A percentile compares a stretch with the other conserved stretches of the same genome.
These are phyloP conservation scores for Cyberlindnera samutprakarnensis DNA, from an alignment of 805 yeast species.

Conservation along the genomic window DNA sequence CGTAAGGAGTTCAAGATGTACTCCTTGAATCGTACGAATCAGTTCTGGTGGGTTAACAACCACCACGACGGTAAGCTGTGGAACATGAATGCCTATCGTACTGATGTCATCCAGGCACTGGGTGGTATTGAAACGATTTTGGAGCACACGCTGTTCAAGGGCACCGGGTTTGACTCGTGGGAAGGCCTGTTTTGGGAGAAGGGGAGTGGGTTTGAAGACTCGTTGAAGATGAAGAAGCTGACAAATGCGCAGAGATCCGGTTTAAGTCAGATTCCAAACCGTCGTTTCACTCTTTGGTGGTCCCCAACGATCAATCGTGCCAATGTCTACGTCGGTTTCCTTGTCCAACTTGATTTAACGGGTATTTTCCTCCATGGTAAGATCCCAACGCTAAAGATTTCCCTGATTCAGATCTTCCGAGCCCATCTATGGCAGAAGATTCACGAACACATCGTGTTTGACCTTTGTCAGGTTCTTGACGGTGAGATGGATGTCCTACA, in stretches of 20 bases:
- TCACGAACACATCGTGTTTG: constrained; percentile 92
- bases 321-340: constrained; percentile 94
- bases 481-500: constrained; percentile 76
- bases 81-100: constrained; percentile 87
- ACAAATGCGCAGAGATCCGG: constrained; percentile 98
- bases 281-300: constrained; percentile 99
- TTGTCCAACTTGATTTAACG: constrained; percentile 91
- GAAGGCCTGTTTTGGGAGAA: constrained; percentile 99
- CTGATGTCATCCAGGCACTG: constrained; percentile 93
- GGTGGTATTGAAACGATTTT: constrained; percentile 96
- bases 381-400: constrained; percentile 93
- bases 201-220: constrained; percentile 94
- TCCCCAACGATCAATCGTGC: constrained; percentile 98
- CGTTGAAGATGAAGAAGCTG: constrained; percentile 86
- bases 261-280: constrained; percentile 92
- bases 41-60: constrained; percentile 95
- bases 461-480: constrained; percentile 86
- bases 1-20: constrained; percentile 74
- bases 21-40: constrained; percentile 64
- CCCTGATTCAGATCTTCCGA: constrained; percentile 90
- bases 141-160: constrained; percentile 92
- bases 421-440: constrained; percentile 99
- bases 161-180: constrained; percentile 97
- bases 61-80: constrained; percentile 95
- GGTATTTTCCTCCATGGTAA: constrained; percentile 97